Evolutionary conservation across 2,329 filamentous ascomycete species (phyloP).

Genomic region (Rhinocladiella similis): DNA sequence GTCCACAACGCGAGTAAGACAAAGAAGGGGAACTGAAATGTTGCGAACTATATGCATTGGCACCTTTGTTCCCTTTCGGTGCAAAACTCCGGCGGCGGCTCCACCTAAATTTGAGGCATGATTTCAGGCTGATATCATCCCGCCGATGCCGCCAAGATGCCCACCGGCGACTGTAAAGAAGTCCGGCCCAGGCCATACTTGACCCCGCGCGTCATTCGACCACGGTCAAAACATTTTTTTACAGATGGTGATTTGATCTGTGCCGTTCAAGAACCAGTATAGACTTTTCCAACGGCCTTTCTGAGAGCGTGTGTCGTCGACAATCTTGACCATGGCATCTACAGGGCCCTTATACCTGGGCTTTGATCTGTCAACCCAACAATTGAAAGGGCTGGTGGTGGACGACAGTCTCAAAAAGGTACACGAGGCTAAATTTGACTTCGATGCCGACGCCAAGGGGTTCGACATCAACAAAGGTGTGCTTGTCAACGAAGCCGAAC

Average conservation of each 20-base stretch:
- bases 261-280: not conserved
- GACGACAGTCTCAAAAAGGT: conserved; percentile 77
- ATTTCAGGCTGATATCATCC: conserved; percentile 31
- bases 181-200: not conserved
- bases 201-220: conserved; percentile 26
- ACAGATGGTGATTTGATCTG: not conserved
- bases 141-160: conserved; percentile 13
- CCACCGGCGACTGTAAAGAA: conserved; percentile 15
- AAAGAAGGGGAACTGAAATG: conserved; percentile 17
- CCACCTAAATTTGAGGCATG: conserved; percentile 1
- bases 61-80: not conserved
- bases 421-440: conserved; percentile 88
- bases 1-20: conserved; percentile 5
- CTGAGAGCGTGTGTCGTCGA: not conserved
- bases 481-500: conserved; percentile 73
- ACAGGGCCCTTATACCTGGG: conserved; percentile 75
- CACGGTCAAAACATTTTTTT: conserved; percentile 21
- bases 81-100: not conserved
- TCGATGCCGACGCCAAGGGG: conserved; percentile 77
- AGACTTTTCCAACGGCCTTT: not conserved
- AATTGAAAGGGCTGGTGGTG: conserved; percentile 91
- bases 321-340: conserved; percentile 36
- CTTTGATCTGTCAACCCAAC: conserved; percentile 95
- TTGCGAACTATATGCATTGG: not conserved
- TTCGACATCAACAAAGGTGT: conserved; percentile 89